Conservation (phyloP, 1,139 yeast species). For the Candida tropicalis region DNA sequence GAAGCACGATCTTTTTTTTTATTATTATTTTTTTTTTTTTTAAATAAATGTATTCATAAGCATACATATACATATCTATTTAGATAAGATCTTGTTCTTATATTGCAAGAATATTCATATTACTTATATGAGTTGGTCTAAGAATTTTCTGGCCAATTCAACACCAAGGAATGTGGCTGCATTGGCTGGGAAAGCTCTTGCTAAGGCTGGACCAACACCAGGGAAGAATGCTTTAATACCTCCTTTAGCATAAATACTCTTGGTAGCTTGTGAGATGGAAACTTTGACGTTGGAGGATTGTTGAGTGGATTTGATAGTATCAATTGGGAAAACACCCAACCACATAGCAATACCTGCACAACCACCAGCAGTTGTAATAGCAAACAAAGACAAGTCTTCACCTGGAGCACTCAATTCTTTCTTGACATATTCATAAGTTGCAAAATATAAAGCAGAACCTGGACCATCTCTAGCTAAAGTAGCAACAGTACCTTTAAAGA, state of each 20-base stretch:
- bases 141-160: constrained; percentile 77
- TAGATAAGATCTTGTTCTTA: background rate
- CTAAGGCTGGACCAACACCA: constrained; percentile 93
- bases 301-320: constrained; percentile 88
- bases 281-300: constrained; percentile 64
- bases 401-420: constrained; percentile 58
- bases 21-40: too few relatives aligned
- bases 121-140: constrained; percentile 40
- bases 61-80: too few relatives aligned
- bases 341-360: constrained; percentile 97
- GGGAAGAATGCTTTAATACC: constrained; percentile 96
- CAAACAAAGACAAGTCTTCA: constrained; percentile 63
- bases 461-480: constrained; percentile 98
- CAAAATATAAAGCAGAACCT: constrained; percentile 96
- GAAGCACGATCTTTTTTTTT: too few relatives aligned
- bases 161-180: constrained; percentile 98
- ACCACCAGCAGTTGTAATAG: constrained; percentile 90
- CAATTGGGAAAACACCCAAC: constrained; percentile 94
- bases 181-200: constrained; percentile 96
- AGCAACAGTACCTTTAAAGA: constrained; percentile 89
- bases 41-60: too few relatives aligned
- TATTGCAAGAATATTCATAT: background rate
- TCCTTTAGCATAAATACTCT: constrained; percentile 62
- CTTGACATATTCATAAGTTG: constrained; percentile 87
- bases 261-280: constrained; percentile 68